These are phyloP conservation scores for Diaporthe batatas DNA, from an alignment of 2,329 filamentous ascomycete species.

Conservation along the genomic window DNA sequence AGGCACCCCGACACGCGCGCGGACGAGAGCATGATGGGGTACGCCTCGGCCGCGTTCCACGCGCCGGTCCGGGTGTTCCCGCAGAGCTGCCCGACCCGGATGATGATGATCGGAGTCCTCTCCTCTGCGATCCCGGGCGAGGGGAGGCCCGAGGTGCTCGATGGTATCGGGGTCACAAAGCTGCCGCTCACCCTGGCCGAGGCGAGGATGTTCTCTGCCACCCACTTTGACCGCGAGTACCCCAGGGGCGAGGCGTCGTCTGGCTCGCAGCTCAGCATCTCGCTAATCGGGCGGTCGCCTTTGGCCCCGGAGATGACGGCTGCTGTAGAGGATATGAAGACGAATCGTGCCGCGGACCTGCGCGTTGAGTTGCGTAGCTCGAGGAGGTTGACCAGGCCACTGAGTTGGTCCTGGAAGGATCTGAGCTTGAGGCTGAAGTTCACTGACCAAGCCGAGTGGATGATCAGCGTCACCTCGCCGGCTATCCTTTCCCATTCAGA, in stretches of 20 bases:
- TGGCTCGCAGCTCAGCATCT: conserved; percentile 57
- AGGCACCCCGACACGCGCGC: conserved; percentile 54
- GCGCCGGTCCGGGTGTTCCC: conserved; percentile 54
- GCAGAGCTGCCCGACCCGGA: conserved; percentile 62
- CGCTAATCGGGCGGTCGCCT: conserved; percentile 51
- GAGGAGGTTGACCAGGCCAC: conserved; percentile 62
- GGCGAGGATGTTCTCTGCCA: conserved; percentile 67
- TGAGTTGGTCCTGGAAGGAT: conserved; percentile 62
- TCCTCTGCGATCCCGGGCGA: conserved; percentile 32
- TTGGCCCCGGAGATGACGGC: conserved; percentile 39
- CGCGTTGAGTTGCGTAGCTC: conserved; percentile 33
- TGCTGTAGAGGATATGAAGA: conserved; percentile 49
- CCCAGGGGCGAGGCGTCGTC: conserved; percentile 61
- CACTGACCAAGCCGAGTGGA: conserved; percentile 67
- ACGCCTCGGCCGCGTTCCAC: conserved; percentile 64
- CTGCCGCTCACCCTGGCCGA: conserved; percentile 49
- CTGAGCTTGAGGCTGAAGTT: conserved; percentile 66
- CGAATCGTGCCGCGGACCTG: conserved; percentile 41
- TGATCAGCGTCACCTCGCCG: conserved; percentile 58
- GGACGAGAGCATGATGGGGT: conserved; percentile 61
- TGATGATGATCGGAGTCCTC: conserved; percentile 52
- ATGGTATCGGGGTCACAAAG: conserved; percentile 25
- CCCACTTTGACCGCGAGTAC: conserved; percentile 70
- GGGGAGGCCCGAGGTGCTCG: conserved; percentile 39
- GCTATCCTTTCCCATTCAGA: conserved; percentile 57